Base-by-base conservation (phyloP, 2,329 filamentous ascomycete genomes). In the Microsporum ferrugineum region DNA sequence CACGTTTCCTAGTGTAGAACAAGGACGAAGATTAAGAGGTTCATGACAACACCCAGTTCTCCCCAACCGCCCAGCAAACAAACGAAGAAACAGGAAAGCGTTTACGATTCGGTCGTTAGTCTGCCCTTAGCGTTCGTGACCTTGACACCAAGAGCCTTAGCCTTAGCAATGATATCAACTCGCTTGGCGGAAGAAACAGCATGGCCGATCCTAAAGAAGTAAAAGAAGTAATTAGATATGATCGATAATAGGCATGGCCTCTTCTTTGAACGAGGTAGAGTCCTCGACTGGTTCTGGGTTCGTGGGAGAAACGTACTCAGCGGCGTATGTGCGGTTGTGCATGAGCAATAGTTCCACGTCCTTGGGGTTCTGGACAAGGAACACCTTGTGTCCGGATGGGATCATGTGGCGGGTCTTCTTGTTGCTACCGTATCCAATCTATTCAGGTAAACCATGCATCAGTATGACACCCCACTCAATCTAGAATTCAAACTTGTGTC, bases 361-460 rank as follows among this genome's bases (percentile, higher is more conserved):
- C 78, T 87, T 85, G 79, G 85, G 79, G 85, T 99, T 99, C 87
- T 88, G 90, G 82, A 99, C 94, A 76, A 97, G 86, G 88, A 99
- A 99, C 69, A 92, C 89, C 87, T 96, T 97, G 88, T 97, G 92
- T 82, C 94, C 94, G 73, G 91, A 96, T 77, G 94, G 94, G 84
- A 91, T 95, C 87, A 97, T 87, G 85, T 95, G 92, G 76, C 89
- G 87, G 77, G 94, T 99, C 87, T 97, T 97, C 86, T 90, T 95
- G 89, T 97, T 97, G 82, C 89, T 94, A 72, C 94, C 91, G 79
- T 91, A 99, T 75, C 94, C 94, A 78, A 99, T 99, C 94, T 96
- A 76, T 72, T 63, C 47, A 62, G 64, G 31, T 56, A 10, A 14
- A 57, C 31, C 14, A 36, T 55, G 51, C 31, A 55, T 55, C 51